A percentile compares a stretch with the other conserved stretches of the same genome.
Evolutionary conservation across 1,284 basidiomycete species (phyloP).

Genomic region (Crucibulum parvulum): DNA sequence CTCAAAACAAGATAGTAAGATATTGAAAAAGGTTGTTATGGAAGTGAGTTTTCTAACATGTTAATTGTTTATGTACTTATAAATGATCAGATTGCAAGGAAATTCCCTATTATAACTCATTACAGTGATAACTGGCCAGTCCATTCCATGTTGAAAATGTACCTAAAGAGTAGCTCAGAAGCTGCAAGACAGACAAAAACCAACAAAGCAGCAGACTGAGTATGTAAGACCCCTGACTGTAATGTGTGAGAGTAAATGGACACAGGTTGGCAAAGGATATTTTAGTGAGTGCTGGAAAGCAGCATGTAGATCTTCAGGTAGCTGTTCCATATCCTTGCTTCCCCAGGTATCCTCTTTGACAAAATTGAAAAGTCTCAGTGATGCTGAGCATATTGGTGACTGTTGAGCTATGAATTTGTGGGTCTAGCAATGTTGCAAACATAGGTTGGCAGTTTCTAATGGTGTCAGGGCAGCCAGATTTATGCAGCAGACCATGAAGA

Average conservation of each 20-base stretch:
- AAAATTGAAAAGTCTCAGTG: background rate
- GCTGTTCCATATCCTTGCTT: background rate
- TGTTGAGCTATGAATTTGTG: background rate
- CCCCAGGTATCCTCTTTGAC: background rate
- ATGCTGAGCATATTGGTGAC: background rate
- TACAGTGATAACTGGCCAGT: no score
- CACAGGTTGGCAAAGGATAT: background rate
- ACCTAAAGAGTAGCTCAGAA: background rate
- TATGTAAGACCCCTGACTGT: background rate
- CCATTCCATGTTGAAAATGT: no score
- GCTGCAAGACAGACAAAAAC: no score
- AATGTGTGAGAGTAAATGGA: background rate
- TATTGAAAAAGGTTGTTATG: no score
- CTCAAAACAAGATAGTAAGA: no score
- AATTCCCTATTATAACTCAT: no score
- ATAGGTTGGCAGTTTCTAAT: slow-evolving; percentile 1
- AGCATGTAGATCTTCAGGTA: background rate
- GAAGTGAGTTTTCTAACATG: no score
- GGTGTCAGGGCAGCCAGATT: background rate
- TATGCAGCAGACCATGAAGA: slow-evolving; percentile 1
- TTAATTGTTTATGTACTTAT: no score
- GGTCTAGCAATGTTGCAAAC: background rate
- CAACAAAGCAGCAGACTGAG: no score
- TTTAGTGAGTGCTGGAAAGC: background rate
- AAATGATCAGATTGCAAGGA: no score